Conservation (phyloP, 371 early-diverging fungal genomes). For the Mucor indicus region DNA sequence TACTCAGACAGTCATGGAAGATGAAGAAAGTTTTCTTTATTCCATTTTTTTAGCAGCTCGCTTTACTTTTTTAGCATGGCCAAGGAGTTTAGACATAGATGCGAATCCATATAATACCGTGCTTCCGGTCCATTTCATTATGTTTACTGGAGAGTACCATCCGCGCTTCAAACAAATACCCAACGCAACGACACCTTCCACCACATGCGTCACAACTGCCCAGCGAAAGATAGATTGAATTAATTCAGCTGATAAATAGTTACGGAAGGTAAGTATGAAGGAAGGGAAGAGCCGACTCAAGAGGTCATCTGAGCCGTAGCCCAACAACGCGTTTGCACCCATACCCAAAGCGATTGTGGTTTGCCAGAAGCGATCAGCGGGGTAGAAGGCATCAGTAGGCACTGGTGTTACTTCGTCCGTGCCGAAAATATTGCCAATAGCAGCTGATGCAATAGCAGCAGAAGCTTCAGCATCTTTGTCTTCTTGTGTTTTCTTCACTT, state of each 20-base stretch:
- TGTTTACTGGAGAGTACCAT: slow-evolving; percentile 37
- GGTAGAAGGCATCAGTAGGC: slow-evolving; percentile 30
- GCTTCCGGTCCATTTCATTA: slow-evolving; percentile 34
- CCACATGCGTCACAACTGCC: slow-evolving; percentile 14
- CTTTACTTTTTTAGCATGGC: slow-evolving; percentile 19
- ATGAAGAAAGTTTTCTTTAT: no score
- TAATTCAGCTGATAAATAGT: slow-evolving; percentile 1
- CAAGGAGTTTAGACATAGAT: slow-evolving; percentile 22
- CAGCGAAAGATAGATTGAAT: slow-evolving; percentile 4
- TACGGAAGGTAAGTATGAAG: slow-evolving; percentile 7
- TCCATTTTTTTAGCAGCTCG: neutral
- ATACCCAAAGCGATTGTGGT: slow-evolving; percentile 10
- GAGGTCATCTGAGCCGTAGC: slow-evolving; percentile 17
- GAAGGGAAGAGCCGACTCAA: slow-evolving; percentile 11
- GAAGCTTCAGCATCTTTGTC: slow-evolving; percentile 13
- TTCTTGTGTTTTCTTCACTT: slow-evolving; percentile 21
- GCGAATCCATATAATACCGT: slow-evolving; percentile 29
- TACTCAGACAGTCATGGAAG: no score
- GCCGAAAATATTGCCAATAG: slow-evolving; percentile 3
- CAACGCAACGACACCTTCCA: slow-evolving; percentile 19
- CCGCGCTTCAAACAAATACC: slow-evolving; percentile 32
- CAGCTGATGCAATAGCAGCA: slow-evolving; percentile 7
- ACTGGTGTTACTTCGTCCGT: neutral
- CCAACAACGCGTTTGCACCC: slow-evolving; percentile 13
- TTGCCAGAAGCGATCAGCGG: slow-evolving; percentile 10